Evolutionary conservation across 495 filamentous ascomycete genomes (phyloP).

Genomic region (Daldinia childiae): DNA sequence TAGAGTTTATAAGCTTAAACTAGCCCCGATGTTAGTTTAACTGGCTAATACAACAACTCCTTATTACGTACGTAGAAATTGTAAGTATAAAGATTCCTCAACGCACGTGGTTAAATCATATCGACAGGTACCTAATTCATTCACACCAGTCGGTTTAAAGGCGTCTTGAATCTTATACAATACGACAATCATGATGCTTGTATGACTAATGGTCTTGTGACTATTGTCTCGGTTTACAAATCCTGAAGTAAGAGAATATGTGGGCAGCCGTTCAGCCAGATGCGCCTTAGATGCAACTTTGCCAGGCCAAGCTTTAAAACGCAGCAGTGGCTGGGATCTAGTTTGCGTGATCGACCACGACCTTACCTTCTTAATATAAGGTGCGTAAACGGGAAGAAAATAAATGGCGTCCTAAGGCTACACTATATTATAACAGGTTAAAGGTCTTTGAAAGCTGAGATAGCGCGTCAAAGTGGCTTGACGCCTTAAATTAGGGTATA

Average conservation of each 20-base stretch:
- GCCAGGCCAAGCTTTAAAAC: background rate
- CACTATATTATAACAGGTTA: conserved; percentile 13
- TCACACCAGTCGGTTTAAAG: too few relatives aligned
- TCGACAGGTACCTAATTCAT: background rate
- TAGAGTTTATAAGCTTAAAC: background rate
- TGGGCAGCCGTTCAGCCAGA: background rate
- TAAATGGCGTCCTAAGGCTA: conserved; percentile 9
- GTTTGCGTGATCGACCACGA: conserved; percentile 9
- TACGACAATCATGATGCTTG: background rate
- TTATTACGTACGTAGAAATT: background rate
- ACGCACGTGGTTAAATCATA: background rate
- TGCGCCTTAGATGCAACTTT: background rate
- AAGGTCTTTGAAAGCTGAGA: conserved; percentile 30
- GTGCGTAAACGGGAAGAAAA: background rate
- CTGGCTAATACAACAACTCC: background rate
- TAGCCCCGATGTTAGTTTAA: background rate
- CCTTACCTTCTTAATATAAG: background rate
- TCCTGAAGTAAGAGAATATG: background rate
- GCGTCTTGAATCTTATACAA: background rate
- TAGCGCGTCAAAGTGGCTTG: conserved; percentile 13
- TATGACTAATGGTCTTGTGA: background rate
- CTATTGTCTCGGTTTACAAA: background rate
- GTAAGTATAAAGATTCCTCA: background rate
- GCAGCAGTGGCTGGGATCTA: background rate
- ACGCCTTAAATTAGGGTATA: background rate